Evolutionary conservation across 2,329 filamentous ascomycete genomes (phyloP).

Genomic region (Pyricularia pennisetigena): DNA sequence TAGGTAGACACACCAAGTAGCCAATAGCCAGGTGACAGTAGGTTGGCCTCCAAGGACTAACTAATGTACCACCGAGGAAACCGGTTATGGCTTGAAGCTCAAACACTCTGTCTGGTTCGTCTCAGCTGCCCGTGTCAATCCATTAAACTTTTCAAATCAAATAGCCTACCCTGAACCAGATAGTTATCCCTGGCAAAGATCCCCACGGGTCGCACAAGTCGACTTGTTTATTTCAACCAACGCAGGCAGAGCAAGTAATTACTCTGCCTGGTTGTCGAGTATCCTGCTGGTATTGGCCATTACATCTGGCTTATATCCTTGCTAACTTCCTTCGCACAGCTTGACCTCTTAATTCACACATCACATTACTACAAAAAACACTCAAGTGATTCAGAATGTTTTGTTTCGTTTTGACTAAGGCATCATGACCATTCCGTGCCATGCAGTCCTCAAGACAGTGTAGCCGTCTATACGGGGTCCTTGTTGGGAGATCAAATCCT

Average conservation of each 20-base stretch:
- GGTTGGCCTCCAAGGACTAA: too few species aligned
- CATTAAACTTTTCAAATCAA: neutral
- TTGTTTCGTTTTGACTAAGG: slow-evolving; percentile 1
- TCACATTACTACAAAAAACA: neutral
- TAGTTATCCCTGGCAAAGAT: neutral
- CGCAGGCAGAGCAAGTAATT: too few species aligned
- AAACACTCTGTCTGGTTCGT: neutral
- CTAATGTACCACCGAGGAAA: too few species aligned
- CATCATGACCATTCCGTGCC: slow-evolving; percentile 1
- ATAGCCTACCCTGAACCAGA: neutral
- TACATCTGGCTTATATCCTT: too few species aligned
- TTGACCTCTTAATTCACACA: neutral
- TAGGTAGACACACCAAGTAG: neutral
- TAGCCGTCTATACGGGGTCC: neutral
- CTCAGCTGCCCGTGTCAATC: neutral
- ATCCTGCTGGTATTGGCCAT: too few species aligned
- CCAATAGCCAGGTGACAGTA: neutral
- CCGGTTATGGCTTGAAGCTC: too few species aligned
- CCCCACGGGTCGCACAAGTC: too few species aligned
- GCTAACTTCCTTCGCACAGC: too few species aligned
- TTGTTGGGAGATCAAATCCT: slow-evolving; percentile 6
- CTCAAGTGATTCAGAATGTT: neutral
- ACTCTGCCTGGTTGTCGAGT: too few species aligned
- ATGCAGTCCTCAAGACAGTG: slow-evolving; percentile 1
- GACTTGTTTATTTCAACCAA: too few species aligned